Percentiles rank a stretch among this genome's conserved stretches.
These are phyloP conservation scores for Micractinium sp. DNA, from an alignment of 139 green algal genomes.

Conservation along the genomic window DNA sequence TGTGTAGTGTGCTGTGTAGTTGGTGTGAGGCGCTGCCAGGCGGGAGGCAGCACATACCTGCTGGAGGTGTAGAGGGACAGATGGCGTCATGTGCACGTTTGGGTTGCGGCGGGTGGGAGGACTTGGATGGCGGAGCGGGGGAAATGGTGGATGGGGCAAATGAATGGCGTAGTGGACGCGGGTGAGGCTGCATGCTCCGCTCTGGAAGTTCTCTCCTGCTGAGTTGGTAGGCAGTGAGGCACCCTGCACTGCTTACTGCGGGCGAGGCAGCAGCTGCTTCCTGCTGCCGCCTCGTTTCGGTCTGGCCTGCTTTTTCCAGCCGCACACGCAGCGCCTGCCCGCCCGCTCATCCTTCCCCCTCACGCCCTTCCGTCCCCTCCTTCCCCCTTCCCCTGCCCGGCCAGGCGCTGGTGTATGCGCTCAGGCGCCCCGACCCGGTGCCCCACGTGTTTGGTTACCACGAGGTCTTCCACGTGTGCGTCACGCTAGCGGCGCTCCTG, in stretches of 20 bases:
- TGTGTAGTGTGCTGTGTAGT: background rate
- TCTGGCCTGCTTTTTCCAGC: background rate
- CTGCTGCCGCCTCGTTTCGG: background rate
- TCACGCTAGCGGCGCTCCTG: slow-evolving; percentile 35
- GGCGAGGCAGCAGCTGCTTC: no score
- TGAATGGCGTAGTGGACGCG: no score
- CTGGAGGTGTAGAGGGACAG: no score
- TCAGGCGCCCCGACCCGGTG: slow-evolving; percentile 41
- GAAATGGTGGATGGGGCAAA: no score
- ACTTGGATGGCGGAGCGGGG: no score
- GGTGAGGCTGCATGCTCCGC: no score
- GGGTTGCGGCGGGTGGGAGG: no score
- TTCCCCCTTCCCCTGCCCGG: background rate
- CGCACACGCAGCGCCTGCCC: background rate
- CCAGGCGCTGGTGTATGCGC: slow-evolving; percentile 37
- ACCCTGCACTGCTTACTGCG: background rate
- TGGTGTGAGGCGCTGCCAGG: background rate
- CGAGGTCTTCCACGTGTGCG: slow-evolving; percentile 54
- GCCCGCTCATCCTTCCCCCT: background rate
- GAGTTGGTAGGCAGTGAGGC: no score
- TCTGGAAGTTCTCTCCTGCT: no score
- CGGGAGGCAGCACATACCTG: no score
- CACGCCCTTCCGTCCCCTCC: background rate
- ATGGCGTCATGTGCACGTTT: no score
- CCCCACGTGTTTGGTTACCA: slow-evolving; percentile 57